A percentile compares a stretch with the other conserved stretches of the same genome.
phyloP scores from a whole-genome alignment of 1,284 basidiomycete genomes.

The Prillingera fragicola region DNA sequence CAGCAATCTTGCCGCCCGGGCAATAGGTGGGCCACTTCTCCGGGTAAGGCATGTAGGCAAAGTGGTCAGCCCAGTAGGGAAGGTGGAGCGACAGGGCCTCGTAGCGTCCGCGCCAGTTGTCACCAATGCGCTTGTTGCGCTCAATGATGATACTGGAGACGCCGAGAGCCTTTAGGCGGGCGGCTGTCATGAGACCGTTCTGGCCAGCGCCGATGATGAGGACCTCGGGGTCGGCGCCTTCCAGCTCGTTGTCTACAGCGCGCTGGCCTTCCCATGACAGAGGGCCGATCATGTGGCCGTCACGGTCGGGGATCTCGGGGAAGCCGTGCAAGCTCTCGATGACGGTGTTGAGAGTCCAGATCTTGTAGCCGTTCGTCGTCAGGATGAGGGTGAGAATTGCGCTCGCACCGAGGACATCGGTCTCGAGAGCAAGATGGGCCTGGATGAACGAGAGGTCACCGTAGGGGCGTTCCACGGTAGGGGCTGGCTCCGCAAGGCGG shows the following conservation, averaged over 20 bases:
- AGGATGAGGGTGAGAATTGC: constrained; percentile 57
- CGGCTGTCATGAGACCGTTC: constrained; percentile 46
- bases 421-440: constrained; percentile 55
- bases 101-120: constrained; percentile 53
- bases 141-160: constrained; percentile 46
- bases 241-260: constrained; percentile 27
- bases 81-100: constrained; percentile 59
- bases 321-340: constrained; percentile 54
- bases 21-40: constrained; percentile 58
- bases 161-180: constrained; percentile 47
- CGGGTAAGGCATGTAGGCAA: constrained; percentile 52
- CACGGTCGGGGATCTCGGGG: constrained; percentile 43
- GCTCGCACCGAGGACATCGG: constrained; percentile 50
- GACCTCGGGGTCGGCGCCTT: constrained; percentile 49
- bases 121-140: constrained; percentile 42
- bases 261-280: constrained; percentile 19
- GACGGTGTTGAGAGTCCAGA: constrained; percentile 55
- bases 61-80: constrained; percentile 51
- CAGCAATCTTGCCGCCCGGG: constrained; percentile 49
- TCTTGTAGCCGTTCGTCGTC: constrained; percentile 53
- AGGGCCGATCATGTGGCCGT: constrained; percentile 27
- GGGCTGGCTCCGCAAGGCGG: constrained; percentile 44
- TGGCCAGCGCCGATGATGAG: constrained; percentile 51
- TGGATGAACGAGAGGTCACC: constrained; percentile 58
- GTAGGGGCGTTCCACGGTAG: constrained; percentile 51